Conservation (phyloP, 495 filamentous ascomycete species). For the Collariella sp. region DNA sequence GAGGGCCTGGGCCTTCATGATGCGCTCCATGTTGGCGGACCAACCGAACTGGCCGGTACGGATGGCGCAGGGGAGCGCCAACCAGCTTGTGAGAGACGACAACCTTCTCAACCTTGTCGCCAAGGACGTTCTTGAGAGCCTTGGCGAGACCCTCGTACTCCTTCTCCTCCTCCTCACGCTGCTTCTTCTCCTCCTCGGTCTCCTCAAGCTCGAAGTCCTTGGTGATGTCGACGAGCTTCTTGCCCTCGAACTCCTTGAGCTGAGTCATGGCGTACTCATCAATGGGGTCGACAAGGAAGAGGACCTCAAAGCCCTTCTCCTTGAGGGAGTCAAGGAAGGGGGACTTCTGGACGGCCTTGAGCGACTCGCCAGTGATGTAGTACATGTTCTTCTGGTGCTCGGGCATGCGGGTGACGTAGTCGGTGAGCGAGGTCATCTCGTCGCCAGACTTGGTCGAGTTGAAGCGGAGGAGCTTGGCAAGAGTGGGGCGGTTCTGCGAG, state of each 20-base stretch:
- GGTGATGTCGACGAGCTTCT: conserved; percentile 99
- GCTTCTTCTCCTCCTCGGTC: conserved; percentile 97
- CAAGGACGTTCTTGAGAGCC: conserved; percentile 95
- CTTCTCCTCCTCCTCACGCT: conserved; percentile 95
- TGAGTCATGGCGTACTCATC: conserved; percentile 99
- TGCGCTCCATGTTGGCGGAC: conserved; percentile 99
- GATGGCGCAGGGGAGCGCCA: conserved; percentile 93
- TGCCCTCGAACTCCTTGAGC: conserved; percentile 99
- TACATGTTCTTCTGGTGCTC: conserved; percentile 99
- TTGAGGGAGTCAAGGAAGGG: conserved; percentile 98
- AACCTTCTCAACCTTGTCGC: conserved; percentile 99
- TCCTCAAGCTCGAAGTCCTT: conserved; percentile 99
- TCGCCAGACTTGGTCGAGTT: conserved; percentile 98
- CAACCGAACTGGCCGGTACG: conserved; percentile 99
- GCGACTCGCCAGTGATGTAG: conserved; percentile 99
- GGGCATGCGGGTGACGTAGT: conserved; percentile 98
- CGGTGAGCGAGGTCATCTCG: conserved; percentile 82
- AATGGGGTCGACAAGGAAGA: conserved; percentile 98
- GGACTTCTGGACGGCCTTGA: conserved; percentile 96
- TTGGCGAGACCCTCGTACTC: conserved; percentile 91
- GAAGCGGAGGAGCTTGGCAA: conserved; percentile 98
- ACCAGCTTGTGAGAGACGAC: conserved; percentile 97
- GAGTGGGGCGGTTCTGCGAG: conserved; percentile 84
- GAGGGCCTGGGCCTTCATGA: conserved; percentile 99
- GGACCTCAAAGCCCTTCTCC: conserved; percentile 99